These are phyloP conservation scores for Coleophoma crateriformis DNA, from an alignment of 2,329 filamentous ascomycete genomes.

Conservation along the genomic window DNA sequence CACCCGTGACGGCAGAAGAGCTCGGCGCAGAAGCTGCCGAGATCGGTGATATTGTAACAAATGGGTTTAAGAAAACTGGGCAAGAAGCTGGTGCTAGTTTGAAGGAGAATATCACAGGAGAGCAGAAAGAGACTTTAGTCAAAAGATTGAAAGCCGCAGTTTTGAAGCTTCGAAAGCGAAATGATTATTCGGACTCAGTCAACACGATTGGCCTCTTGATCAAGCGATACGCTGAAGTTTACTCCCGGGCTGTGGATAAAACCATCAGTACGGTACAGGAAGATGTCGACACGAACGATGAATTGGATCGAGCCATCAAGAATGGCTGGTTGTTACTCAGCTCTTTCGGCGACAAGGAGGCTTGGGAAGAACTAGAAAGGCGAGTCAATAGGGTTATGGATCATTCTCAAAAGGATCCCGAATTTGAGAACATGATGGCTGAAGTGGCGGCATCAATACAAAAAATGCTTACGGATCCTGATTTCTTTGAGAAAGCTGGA, in stretches of 20 bases:
- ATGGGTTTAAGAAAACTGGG: conserved; percentile 42
- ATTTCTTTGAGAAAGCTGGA: conserved; percentile 71
- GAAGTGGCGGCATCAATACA: conserved; percentile 72
- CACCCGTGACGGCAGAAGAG: conserved; percentile 57
- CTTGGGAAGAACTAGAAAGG: conserved; percentile 72
- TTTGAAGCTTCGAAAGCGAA: conserved; percentile 64
- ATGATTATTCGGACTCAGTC: conserved; percentile 82
- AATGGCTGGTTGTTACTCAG: conserved; percentile 79
- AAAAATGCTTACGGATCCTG: conserved; percentile 77
- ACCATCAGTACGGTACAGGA: conserved; percentile 61
- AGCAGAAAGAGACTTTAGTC: conserved; percentile 68
- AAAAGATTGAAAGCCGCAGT: conserved; percentile 74
- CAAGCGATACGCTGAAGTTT: conserved; percentile 71
- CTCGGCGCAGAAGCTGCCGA: conserved; percentile 51
- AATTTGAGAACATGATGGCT: conserved; percentile 73
- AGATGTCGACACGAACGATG: conserved; percentile 67
- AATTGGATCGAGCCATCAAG: conserved; percentile 67
- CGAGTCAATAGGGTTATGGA: conserved; percentile 66
- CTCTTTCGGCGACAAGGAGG: conserved; percentile 67
- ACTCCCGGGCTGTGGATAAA: conserved; percentile 67
- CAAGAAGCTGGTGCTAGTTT: conserved; percentile 63
- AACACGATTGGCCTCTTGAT: conserved; percentile 71
- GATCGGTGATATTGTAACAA: conserved; percentile 34
- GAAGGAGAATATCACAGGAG: conserved; percentile 66
- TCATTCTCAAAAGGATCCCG: conserved; percentile 70